Evolutionary conservation across 139 green algal species (phyloP), one percentile per base, ranked within the genome.

Genomic region (Tetratostichococcus sp.): DNA sequence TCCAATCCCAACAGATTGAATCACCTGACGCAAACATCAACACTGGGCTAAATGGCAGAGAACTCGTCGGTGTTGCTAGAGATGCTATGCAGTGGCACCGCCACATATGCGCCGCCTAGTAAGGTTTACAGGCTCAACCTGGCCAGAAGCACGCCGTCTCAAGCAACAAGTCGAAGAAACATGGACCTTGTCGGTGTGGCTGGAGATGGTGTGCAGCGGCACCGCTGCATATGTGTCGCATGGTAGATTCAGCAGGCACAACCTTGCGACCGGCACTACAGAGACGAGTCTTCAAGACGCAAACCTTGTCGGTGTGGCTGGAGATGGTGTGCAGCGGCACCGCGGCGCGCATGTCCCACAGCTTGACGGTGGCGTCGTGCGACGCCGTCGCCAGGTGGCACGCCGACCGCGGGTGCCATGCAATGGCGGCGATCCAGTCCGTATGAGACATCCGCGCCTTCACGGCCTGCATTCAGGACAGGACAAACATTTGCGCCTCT

Each of bases 321-420:
- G 80, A 65, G 30, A 93, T 71, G 33, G 86, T 91, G 75, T 88
- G 79, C 72, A 93, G 74, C 19, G 88, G 85, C 31, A 91, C 42
- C 14, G 70, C 30, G 0, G 79, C 70, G n/a, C 88, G 70, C 22
- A 83, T 71, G 76, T 93, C 88, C 88, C 88, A 93, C 50, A 92
- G 75, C 82, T 90, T 90, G 25, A 76, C 58, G 21, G 78, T 81
- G 19, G 69, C 73, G 74, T 93, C 88, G 73, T 86, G 78, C 0
- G 84, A 89, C 5, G 77, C 79, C 0, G 85, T 90, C 0, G 82
- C 81, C 14, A 98, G 39, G 32, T 94, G 89, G 75, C 94, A 74
- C 35, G 77, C 71, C 26, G 78, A 91, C 11, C 30, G 30, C 1
- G 86, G 84, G 67, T 87, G 79, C 91, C 92, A 97, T 0, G 83